Evolutionary conservation across 2,329 filamentous ascomycete genomes (phyloP), one percentile per base, ranked within the genome.

Genomic region (Trichoderma sp.): DNA sequence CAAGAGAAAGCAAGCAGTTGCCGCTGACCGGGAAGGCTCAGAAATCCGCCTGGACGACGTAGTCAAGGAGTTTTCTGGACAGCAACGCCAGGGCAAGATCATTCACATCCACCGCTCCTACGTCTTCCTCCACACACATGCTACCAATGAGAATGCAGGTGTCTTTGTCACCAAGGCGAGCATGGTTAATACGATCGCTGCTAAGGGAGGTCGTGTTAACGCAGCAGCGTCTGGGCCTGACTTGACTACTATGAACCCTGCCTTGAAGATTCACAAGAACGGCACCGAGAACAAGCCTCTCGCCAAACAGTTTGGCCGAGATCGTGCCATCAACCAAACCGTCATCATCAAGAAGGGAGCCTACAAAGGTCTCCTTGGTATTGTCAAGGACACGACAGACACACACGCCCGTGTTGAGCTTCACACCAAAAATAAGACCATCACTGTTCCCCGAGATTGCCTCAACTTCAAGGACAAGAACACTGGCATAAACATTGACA

Each of bases 311-410:
- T 94, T 94, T 76, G 90, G 92, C 26, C 90, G 94, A 50, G 96
- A 99, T 80, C 90, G 90, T 70, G 87, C 96, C 32, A 90, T 98
- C 74, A 95, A 95, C 57, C 95, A 97, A 83, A 98, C 94, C 0
- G 94, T 98, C 58, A 93, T 92, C 66, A 92, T 98, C 78, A 90
- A 91, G 71, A 94, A 92, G 79, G 96, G 96, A 32, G 90, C 92
- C 26, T 94, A 95, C 85, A 99, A 99, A 83, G 95, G 95, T 71
- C 86, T 98, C 57, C 85, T 98, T 55, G 96, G 96, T 76, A 97
- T 98, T 75, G 95, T 99, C 76, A 98, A 97, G 80, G 95, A 98
- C 79, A 92, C 95, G 1, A 97, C 93, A 7, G 95, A 97, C 76
- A 89, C 89, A 4, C 90, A 92, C 77, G 95, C 94, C 34, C 92